Evolutionary conservation across 495 filamentous ascomycete species (phyloP), one percentile per base, ranked within the genome.

Genomic region (Neurospora terricola): DNA sequence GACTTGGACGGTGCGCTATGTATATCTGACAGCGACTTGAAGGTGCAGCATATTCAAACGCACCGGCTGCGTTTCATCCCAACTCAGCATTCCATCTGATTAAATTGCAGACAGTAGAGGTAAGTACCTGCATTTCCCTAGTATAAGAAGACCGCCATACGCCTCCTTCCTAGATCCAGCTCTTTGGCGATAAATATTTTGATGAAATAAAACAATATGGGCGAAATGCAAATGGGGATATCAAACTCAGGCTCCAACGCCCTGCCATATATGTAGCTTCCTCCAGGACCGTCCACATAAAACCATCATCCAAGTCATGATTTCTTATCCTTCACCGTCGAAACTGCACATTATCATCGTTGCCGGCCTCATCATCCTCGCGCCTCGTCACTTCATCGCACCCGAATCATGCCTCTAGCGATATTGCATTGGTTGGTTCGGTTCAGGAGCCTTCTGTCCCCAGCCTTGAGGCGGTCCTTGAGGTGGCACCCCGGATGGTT

Each of bases 371-470:
- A 11, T 3, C 27, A 6, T 62, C 12, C 54, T 30, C 23, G 54
- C 12, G 54, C 54, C 54, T 3, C 6, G 14, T 8, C 14, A 30
- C 3, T 62, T 62, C 23, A 12, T 30, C 23, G 7, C 27, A 3
- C 12, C 3, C 27, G 27, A 9, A 62, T 62, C 54, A 30, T 62
- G 36, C 34, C 21, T 8, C 71, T 73, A 78, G 40, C 73, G 70
- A 40, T 84, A 84, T 70, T 77, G 73, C 83, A 84, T 84, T 37
- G 75, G 81, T 23, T 80, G 76, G 5, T 79, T 77, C 30, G 76
- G 79, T 27, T 76, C 74, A 42, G 75, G 77, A 9, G 73, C 71
- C 70, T 76, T 76, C 18, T 78, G 75, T 10, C 73, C 75, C 76
- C 79, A 79, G 45, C 77, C 79, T 21, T 69, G 77, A 37, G 69